These are phyloP conservation scores for Blastobotrys chiropterorum DNA, from an alignment of 805 yeast genomes.

Conservation along the genomic window DNA sequence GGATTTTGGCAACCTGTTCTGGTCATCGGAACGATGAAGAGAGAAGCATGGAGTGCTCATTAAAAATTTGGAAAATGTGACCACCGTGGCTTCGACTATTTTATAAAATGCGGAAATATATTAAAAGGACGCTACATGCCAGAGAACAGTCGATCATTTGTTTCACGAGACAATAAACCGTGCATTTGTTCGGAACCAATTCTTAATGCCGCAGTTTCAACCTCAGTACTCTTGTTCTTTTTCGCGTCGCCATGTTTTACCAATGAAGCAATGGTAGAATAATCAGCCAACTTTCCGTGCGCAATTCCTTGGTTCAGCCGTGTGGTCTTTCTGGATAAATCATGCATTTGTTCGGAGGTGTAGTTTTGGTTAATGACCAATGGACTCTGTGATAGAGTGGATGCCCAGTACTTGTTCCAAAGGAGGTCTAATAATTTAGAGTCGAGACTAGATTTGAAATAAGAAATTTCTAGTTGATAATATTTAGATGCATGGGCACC, in stretches of 20 bases:
- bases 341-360: constrained; percentile 25
- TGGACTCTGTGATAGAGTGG: constrained; percentile 32
- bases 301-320: constrained; percentile 11
- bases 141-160: constrained; percentile 19
- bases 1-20: background rate
- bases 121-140: background rate
- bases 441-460: constrained; percentile 52
- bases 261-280: background rate
- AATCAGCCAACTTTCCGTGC: constrained; percentile 4
- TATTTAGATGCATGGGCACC: constrained; percentile 68
- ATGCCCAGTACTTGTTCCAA: constrained; percentile 44
- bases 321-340: constrained; percentile 23
- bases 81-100: too few relatives aligned
- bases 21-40: background rate
- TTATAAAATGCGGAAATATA: background rate
- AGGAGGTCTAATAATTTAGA: constrained; percentile 38
- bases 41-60: background rate
- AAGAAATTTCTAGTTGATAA: constrained; percentile 57
- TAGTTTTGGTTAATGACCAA: constrained; percentile 23
- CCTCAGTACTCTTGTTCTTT: constrained; percentile 15
- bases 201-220: constrained; percentile 16
- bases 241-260: background rate
- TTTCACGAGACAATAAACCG: constrained; percentile 21
- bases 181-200: constrained; percentile 23
- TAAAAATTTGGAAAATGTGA: constrained; percentile 3